A percentile compares a stretch with the other conserved stretches of the same genome.
Evolutionary conservation across 768 basidiomycete genomes (phyloP).

Genomic region (Favolaschia claudopus): DNA sequence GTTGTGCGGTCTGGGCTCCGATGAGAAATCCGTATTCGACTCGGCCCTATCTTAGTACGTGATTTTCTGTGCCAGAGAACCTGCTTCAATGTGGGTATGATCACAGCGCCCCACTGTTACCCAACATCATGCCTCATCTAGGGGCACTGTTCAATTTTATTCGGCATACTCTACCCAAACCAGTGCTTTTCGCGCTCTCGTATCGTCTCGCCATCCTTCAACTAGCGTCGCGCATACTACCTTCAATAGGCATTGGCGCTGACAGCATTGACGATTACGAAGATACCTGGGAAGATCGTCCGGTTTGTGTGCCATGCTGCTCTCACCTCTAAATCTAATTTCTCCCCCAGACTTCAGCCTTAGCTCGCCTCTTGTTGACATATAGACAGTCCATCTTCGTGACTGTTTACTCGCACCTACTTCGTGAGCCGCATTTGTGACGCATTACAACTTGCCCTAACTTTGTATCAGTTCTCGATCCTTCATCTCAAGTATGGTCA

Average conservation of each 20-base stretch:
- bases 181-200: conserved; percentile 77
- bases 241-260: conserved; percentile 84
- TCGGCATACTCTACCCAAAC: conserved; percentile 85
- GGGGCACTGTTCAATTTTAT: conserved; percentile 83
- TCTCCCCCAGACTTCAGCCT: conserved; percentile 67
- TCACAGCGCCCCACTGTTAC: conserved; percentile 72
- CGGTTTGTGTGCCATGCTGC: conserved; percentile 52
- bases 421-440: conserved; percentile 55
- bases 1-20: conserved; percentile 75
- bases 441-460: conserved; percentile 2
- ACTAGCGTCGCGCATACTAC: conserved; percentile 81
- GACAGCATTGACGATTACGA: conserved; percentile 78
- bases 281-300: conserved; percentile 75
- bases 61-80: not conserved
- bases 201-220: conserved; percentile 86
- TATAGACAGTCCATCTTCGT: conserved; percentile 88
- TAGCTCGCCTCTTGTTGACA: conserved; percentile 78
- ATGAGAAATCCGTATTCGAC: conserved; percentile 75
- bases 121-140: conserved; percentile 83
- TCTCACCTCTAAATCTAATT: not conserved
- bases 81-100: conserved; percentile 1
- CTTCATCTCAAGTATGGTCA: conserved; percentile 94
- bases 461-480: conserved; percentile 72
- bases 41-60: conserved; percentile 81
- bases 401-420: conserved; percentile 86